These are phyloP conservation scores for Kodamaea ohmeri DNA, from an alignment of 1,139 yeast genomes.

Conservation along the genomic window DNA sequence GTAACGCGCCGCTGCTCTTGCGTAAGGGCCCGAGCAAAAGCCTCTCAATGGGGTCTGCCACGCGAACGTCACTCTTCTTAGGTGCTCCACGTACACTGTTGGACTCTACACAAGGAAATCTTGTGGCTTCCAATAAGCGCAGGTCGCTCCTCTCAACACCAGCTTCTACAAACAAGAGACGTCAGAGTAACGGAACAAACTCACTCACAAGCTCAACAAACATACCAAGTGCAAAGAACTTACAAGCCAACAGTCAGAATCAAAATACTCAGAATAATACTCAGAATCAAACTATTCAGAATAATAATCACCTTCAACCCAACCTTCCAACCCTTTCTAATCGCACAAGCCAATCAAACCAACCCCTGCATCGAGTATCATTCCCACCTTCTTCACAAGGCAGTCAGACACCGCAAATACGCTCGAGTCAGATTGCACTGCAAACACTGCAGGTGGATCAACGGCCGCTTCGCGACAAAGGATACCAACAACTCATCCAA, in stretches of 20 bases:
- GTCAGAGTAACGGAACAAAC: conserved; percentile 25
- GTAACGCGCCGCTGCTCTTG: conserved; percentile 20
- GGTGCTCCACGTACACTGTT: conserved; percentile 17
- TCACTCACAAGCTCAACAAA: no score
- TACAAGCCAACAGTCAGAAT: no score
- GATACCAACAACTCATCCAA: conserved; percentile 61
- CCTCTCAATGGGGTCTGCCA: conserved; percentile 37
- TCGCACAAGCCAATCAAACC: no score
- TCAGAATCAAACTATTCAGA: no score
- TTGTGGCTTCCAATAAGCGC: conserved; percentile 23
- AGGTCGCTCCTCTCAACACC: conserved; percentile 41
- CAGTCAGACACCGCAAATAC: conserved; percentile 18
- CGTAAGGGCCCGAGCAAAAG: conserved; percentile 31
- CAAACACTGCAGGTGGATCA: conserved; percentile 45
- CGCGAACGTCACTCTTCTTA: conserved; percentile 29
- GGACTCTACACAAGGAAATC: conserved; percentile 9
- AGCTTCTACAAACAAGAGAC: conserved; percentile 34
- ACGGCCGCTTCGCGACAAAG: conserved; percentile 73
- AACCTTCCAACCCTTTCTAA: no score
- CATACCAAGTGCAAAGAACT: no score
- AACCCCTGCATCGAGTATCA: conserved; percentile 9
- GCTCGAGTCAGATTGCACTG: conserved; percentile 13
- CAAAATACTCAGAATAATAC: no score
- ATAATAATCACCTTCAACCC: no score
- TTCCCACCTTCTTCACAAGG: conserved; percentile 13